A percentile compares a stretch with the other conserved stretches of the same genome.
Conservation (phyloP, 805 yeast species). For the Suhomyces faveliae region DNA sequence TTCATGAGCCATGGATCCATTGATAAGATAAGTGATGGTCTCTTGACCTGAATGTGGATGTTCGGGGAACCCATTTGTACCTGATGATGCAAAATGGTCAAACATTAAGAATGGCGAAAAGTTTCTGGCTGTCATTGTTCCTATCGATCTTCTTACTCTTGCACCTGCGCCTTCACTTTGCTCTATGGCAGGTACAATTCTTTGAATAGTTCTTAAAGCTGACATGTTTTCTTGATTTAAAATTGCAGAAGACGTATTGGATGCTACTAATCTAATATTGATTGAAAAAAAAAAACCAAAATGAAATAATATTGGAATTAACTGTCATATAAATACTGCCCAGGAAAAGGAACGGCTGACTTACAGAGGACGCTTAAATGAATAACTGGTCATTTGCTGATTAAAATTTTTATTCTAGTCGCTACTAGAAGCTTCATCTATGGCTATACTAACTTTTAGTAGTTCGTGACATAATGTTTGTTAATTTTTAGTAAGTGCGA, state of each 20-base stretch:
- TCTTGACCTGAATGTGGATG: constrained; percentile 85
- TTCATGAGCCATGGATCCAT: constrained; percentile 74
- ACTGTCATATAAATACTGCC: not conserved
- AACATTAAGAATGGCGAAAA: constrained; percentile 83
- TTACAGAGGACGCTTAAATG: not conserved
- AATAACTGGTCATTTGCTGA: not conserved
- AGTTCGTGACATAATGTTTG: not conserved
- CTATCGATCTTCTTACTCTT: constrained; percentile 75
- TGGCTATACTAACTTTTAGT: not conserved
- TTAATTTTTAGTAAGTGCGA: not conserved
- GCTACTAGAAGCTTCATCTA: not conserved
- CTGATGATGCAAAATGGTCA: constrained; percentile 69
- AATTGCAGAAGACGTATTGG: not conserved
- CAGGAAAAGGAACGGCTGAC: no score
- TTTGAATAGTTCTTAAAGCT: constrained; percentile 28
- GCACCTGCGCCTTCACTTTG: constrained; percentile 89
- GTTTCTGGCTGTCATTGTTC: constrained; percentile 62
- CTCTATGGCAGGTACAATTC: constrained; percentile 51
- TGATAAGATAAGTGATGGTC: constrained; percentile 66
- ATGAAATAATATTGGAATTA: not conserved
- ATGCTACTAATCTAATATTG: not conserved
- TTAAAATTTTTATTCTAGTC: not conserved
- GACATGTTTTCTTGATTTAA: constrained; percentile 40
- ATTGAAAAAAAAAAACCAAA: not conserved
- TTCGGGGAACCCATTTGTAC: constrained; percentile 76